These are phyloP conservation scores for Rhododendron mucronatum DNA, from an alignment of 148 eudicot species.

Conservation along the genomic window DNA sequence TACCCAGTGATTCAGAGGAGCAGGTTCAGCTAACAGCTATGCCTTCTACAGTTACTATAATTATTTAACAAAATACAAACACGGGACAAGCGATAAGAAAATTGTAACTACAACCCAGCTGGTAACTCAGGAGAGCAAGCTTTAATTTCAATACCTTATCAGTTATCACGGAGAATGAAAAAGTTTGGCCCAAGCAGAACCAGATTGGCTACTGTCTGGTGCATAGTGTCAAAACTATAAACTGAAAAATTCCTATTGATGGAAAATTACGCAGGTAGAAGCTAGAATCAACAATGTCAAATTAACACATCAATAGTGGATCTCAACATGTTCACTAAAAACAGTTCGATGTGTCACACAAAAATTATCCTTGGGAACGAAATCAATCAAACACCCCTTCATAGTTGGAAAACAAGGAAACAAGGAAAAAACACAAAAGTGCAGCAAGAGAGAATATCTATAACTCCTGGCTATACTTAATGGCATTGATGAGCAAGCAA, in stretches of 20 bases:
- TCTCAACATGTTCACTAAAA: background rate
- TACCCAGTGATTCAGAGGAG: background rate
- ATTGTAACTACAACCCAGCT: background rate
- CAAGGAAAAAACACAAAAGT: background rate
- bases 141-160: background rate
- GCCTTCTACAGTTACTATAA: background rate
- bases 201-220: background rate
- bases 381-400: background rate
- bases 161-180: background rate
- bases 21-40: background rate
- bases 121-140: background rate
- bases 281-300: background rate
- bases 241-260: background rate
- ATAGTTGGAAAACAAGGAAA: background rate
- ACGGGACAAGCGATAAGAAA: background rate
- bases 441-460: background rate
- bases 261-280: background rate
- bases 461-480: background rate
- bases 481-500: conserved; percentile 4
- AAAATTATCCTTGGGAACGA: background rate
- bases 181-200: background rate
- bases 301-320: background rate
- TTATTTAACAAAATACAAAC: background rate
- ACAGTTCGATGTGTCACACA: background rate
- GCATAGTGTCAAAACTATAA: background rate